Evolutionary conservation across 139 green algal species (phyloP), one percentile per base, ranked within the genome.

Genomic region (Chlorella sp.): DNA sequence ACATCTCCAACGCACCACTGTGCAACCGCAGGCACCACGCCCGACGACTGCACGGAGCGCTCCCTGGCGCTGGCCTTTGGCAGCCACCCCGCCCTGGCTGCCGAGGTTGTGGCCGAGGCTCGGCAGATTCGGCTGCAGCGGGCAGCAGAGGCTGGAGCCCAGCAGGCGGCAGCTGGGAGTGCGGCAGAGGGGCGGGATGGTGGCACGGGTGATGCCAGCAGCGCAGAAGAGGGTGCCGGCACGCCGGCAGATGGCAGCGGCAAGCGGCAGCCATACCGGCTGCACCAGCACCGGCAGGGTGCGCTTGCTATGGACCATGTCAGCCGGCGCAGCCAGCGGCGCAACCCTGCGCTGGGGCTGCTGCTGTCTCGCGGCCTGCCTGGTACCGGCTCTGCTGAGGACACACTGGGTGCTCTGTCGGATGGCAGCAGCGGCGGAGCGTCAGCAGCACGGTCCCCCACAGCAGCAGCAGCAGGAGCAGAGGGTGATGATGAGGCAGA

Each of bases 11-110:
- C n/a, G 44, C 44, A 7, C 44, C 7, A 55, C 44, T 11, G 7
- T 55, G 44, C 12, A 25, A 5, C 38, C 36, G 62, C 63, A 78
- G 74, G 74, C 7, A 64, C 47, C 25, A 41, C 32, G 0, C 74
- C 83, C 0, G 83, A 88, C 65, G 72, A 73, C 65, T 79, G 38
- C 62, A 88, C 85, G 3, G 85, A 88, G 62, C 71, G 85, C 0
- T 78, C 64, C 16, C 62, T 88, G 78, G 85, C 65, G 13, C 39
- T 78, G 20, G 85, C 85, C 0, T 85, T 88, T 64, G 64, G 64
- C 80, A 74, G 57, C 80, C 76, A 85, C 72, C 85, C 85, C 0
- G 23, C 78, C 62, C 60, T 88, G 44, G 85, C 85, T 2, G 64
- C 74, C 0, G 85, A 88, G 16, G 44, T 88, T 2, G 41, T 88